phyloP scores from a whole-genome alignment of 768 basidiomycete genomes.

The Cystofilobasidium bisporidii region DNA sequence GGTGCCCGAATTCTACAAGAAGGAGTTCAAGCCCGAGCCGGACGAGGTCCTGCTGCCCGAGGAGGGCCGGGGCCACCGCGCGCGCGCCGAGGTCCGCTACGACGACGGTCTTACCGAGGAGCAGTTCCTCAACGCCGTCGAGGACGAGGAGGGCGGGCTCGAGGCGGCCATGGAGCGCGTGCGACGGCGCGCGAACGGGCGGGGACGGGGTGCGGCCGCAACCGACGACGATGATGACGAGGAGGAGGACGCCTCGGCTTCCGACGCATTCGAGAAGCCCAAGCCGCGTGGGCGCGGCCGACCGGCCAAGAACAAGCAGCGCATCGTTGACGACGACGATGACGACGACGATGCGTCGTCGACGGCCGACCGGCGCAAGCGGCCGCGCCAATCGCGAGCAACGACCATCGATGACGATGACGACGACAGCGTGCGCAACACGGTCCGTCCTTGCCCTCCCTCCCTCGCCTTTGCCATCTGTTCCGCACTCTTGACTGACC shows the following conservation, averaged over 20 bases:
- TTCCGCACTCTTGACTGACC: too few species aligned
- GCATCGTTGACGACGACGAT: constrained; percentile 41
- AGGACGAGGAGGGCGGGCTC: constrained; percentile 35
- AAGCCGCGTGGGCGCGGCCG: constrained; percentile 66
- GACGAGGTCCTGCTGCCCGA: constrained; percentile 37
- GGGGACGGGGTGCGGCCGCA: background rate
- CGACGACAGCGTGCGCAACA: constrained; percentile 49
- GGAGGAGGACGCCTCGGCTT: constrained; percentile 18
- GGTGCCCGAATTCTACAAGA: constrained; percentile 72
- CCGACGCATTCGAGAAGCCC: constrained; percentile 44
- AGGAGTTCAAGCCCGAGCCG: constrained; percentile 38
- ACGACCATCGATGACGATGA: constrained; percentile 50
- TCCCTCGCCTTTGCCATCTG: background rate
- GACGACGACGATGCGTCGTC: constrained; percentile 35
- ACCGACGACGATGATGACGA: constrained; percentile 21
- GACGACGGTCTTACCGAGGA: constrained; percentile 91
- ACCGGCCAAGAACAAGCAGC: constrained; percentile 62
- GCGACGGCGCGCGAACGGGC: constrained; percentile 8
- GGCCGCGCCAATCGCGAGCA: constrained; percentile 44
- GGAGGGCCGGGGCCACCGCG: constrained; percentile 76
- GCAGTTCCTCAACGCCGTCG: constrained; percentile 61
- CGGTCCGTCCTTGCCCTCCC: constrained; percentile 34
- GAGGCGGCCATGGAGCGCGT: constrained; percentile 33
- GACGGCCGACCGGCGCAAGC: constrained; percentile 32
- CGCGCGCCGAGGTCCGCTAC: constrained; percentile 75